Conservation (phyloP, 345 rosid genomes). For the Clausena lansium region DNA sequence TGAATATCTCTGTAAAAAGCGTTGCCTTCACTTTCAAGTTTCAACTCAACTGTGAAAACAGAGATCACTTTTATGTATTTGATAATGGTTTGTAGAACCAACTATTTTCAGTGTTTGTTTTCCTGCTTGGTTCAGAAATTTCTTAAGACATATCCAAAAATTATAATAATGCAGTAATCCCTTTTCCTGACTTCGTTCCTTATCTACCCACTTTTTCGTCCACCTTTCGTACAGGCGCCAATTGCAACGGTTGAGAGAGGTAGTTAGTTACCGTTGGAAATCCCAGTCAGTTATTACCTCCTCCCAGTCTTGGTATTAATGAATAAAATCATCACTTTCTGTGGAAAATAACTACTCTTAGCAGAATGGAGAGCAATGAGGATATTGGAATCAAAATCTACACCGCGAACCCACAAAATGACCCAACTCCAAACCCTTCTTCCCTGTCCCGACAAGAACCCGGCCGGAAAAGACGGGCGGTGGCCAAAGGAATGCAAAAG, state of each 20-base stretch:
- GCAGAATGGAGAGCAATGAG: background rate
- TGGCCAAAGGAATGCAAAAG: slow-evolving; percentile 48
- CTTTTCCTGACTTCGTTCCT: background rate
- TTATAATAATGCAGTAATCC: background rate
- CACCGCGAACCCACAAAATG: slow-evolving; percentile 24
- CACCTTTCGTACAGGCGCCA: background rate
- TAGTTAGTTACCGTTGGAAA: background rate
- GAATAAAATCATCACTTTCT: background rate
- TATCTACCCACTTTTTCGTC: background rate
- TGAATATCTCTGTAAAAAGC: background rate
- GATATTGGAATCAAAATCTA: slow-evolving; percentile 41
- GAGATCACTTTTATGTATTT: background rate
- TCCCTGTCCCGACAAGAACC: background rate
- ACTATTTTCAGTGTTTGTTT: background rate
- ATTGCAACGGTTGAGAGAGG: background rate
- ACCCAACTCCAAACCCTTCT: background rate
- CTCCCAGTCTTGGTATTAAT: background rate
- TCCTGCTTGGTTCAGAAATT: background rate
- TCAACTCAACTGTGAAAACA: background rate
- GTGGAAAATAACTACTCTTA: background rate
- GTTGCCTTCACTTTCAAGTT: background rate
- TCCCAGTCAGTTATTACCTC: background rate
- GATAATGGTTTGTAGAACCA: no score
- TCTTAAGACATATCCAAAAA: background rate
- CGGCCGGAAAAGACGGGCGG: slow-evolving; percentile 31